A percentile compares a stretch with the other conserved stretches of the same genome.
These are phyloP conservation scores for Stephanocyclus meneghinianus DNA, from an alignment of 352 stramenopile genomes.

Conservation along the genomic window DNA sequence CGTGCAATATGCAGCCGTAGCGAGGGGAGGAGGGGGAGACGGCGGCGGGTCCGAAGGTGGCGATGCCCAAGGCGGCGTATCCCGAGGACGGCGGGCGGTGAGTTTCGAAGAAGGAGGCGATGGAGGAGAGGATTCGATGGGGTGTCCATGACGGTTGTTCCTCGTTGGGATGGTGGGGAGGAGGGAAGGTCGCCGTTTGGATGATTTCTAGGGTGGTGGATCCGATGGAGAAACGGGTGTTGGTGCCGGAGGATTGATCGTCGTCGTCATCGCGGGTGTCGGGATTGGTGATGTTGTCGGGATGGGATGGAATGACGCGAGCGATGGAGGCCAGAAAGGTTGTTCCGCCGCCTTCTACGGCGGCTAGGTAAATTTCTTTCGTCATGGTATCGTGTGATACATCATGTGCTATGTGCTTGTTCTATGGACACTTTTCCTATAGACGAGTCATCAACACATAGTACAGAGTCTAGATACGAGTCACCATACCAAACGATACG, in stretches of 20 bases:
- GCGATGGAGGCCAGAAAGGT: conserved; percentile 92
- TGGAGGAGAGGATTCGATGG: conserved; percentile 84
- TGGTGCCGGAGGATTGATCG: not conserved
- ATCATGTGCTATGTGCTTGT: not conserved
- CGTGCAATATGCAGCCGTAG: conserved; percentile 91
- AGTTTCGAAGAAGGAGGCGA: conserved; percentile 82
- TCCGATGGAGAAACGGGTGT: conserved; percentile 25
- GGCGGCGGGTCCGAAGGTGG: conserved; percentile 87
- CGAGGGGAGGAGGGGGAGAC: conserved; percentile 85
- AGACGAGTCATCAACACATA: too few species aligned
- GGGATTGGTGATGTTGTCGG: not conserved
- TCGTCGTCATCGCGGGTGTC: conserved; percentile 16
- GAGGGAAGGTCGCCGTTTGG: conserved; percentile 53
- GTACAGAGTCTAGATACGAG: too few species aligned
- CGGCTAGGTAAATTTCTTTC: conserved; percentile 52
- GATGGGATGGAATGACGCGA: conserved; percentile 51
- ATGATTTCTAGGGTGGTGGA: conserved; percentile 43
- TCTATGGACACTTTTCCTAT: not conserved
- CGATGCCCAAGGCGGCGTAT: conserved; percentile 86
- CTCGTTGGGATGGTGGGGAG: too few species aligned
- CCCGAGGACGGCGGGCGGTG: conserved; percentile 34
- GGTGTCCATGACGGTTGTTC: conserved; percentile 63
- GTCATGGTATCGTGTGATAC: not conserved
- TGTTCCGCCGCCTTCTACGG: conserved; percentile 92
- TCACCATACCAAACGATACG: too few species aligned